Percentiles rank a stretch among this genome's conserved stretches.
Evolutionary conservation across 495 filamentous ascomycete genomes (phyloP).

Genomic region (Zalerion maritima): DNA sequence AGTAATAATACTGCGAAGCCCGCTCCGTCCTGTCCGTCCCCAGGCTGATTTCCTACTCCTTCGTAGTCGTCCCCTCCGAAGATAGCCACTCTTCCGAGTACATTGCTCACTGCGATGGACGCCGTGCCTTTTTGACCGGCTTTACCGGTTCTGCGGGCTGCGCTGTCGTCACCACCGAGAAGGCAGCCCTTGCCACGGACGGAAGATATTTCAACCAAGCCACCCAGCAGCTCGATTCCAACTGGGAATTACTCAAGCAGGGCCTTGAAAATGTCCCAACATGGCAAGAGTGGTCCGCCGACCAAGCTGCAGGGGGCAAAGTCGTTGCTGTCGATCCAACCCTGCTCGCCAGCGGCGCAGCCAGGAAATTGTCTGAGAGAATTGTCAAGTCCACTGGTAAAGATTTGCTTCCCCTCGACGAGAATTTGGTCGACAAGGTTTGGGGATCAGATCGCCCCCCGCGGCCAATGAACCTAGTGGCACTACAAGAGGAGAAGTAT

Average conservation of each 20-base stretch:
- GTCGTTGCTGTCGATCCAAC: conserved; percentile 84
- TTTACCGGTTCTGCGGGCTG: conserved; percentile 94
- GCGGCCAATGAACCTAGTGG: conserved; percentile 61
- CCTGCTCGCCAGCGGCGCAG: conserved; percentile 70
- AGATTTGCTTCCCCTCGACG: conserved; percentile 52
- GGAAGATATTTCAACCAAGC: conserved; percentile 99
- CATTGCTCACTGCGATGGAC: conserved; percentile 83
- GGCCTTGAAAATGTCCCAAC: conserved; percentile 87
- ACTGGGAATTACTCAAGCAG: conserved; percentile 87
- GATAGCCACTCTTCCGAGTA: conserved; percentile 98
- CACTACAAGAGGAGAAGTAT: conserved; percentile 54
- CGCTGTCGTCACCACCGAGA: conserved; percentile 72
- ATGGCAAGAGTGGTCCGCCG: conserved; percentile 93
- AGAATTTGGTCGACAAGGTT: conserved; percentile 76
- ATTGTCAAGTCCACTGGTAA: conserved; percentile 78
- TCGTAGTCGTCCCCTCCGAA: conserved; percentile 87
- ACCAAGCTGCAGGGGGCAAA: conserved; percentile 73
- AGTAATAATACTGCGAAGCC: conserved; percentile 45
- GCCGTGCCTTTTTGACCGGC: conserved; percentile 83
- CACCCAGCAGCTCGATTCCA: conserved; percentile 74
- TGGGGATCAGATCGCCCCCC: conserved; percentile 67
- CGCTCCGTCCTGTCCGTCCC: conserved; percentile 1
- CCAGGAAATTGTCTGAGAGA: conserved; percentile 72
- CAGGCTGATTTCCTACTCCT: conserved; percentile 4
- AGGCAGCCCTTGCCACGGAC: conserved; percentile 86